phyloP scores from a whole-genome alignment of 1,284 basidiomycete genomes.

The Pholiota adiposa region DNA sequence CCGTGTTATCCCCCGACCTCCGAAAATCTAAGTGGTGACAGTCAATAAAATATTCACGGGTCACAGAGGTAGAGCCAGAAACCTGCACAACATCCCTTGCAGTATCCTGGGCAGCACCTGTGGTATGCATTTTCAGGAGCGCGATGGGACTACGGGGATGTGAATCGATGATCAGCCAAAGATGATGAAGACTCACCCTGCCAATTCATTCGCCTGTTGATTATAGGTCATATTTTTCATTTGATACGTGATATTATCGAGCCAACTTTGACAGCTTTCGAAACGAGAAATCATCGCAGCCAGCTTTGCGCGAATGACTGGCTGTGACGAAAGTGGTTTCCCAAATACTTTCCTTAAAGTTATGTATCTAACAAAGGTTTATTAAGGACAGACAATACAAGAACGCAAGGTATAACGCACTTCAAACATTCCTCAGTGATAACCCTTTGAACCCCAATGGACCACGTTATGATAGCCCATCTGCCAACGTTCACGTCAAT shows the following conservation, averaged over 20 bases:
- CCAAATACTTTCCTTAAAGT: constrained; percentile 75
- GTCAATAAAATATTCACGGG: not conserved
- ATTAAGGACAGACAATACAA: not conserved
- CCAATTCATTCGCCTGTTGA: constrained; percentile 43
- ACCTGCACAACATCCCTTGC: constrained; percentile 67
- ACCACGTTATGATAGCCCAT: constrained; percentile 43
- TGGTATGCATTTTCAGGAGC: constrained; percentile 68
- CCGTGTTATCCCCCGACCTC: constrained; percentile 67
- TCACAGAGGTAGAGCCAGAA: not conserved
- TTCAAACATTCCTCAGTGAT: constrained; percentile 71
- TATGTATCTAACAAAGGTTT: constrained; percentile 28
- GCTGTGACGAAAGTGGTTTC: constrained; percentile 76
- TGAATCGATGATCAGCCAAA: not conserved
- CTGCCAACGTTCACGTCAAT: constrained; percentile 1
- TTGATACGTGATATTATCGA: constrained; percentile 81
- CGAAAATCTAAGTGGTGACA: constrained; percentile 54
- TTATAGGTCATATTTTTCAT: constrained; percentile 72
- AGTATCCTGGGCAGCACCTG: constrained; percentile 58
- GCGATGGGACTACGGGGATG: constrained; percentile 56
- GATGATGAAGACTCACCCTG: constrained; percentile 42
- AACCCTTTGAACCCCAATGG: constrained; percentile 59
- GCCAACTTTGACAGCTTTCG: constrained; percentile 77
- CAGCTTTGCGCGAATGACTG: constrained; percentile 80
- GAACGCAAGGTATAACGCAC: constrained; percentile 26
- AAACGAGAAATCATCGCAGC: constrained; percentile 78